Evolutionary conservation across 1,284 basidiomycete species (phyloP), one percentile per base, ranked within the genome.

Genomic region (Sanghuangporus weigelae): DNA sequence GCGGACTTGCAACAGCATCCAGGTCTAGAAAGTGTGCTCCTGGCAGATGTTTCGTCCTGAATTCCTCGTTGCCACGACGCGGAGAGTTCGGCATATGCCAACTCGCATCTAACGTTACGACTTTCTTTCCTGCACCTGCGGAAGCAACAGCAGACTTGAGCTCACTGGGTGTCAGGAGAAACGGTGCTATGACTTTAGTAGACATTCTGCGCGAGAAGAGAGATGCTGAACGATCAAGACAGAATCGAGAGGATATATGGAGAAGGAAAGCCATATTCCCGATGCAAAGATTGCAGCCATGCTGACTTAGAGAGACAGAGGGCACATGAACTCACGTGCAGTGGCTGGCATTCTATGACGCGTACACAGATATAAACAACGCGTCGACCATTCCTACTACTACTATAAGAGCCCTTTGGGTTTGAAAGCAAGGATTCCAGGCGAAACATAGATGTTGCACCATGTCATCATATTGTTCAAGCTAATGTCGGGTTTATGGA

Each of bases 31-130:
- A 93, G 36, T 81, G 84, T 0, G 95, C 87, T 6, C 82, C 80
- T 5, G 90, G 91, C 40, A 98, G 84, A 44, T 90, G 84, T 65
- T 83, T 85, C n/a, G 76, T 71, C 12, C 77, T 70, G 67, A 85
- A 95, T 72, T 95, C 94, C 35, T 83, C 73, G 39, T 74, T 74
- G 0, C 87, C 81, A 63, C 84, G 82, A 63, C 92, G 84, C 1
- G 86, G 80, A 56, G 86, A 81, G 72, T 87, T 89, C 53, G 93
- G 93, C 93, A 96, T 95, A 73, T 90, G 88, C 93, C 93, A 96
- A 48, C 84, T 87, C 26, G 87, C 86, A 72, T 96, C 94, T 35
- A 93, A 74, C 60, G 92, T 68, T 1, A 82, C 76, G 48, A 87
- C 76, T 56, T 74, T 53, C 19, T 59, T 48, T 44, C 42, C 12